Conservation (phyloP, 129 eudicot genomes). For the Logfia minima region DNA sequence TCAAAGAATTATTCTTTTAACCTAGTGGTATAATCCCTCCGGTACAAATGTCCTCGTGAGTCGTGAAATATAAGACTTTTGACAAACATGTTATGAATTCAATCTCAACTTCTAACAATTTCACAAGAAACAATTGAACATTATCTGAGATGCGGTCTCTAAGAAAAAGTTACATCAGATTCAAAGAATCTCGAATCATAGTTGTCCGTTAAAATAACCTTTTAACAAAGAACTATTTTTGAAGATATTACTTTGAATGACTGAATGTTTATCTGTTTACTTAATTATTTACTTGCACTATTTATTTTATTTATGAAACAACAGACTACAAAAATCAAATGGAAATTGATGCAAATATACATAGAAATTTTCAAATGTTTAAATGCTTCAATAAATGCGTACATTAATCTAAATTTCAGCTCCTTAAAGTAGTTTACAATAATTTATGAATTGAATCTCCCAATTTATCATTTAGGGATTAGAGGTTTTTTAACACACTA, state of each 20-base stretch:
- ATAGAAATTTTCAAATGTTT: constrained; percentile 31
- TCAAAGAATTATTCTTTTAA: too few species aligned
- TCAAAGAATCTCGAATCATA: too few species aligned
- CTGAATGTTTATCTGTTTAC: constrained; percentile 7
- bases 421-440: constrained; percentile 25
- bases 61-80: too few species aligned
- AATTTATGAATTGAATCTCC: constrained; percentile 18
- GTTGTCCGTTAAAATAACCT: too few species aligned
- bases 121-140: too few species aligned
- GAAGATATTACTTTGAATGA: constrained; percentile 18
- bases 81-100: too few species aligned
- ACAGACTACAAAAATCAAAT: constrained; percentile 1
- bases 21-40: too few species aligned
- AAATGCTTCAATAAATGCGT: constrained; percentile 35
- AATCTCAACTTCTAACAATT: too few species aligned
- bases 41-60: too few species aligned
- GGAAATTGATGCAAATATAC: constrained; percentile 8
- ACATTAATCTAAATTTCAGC: constrained; percentile 38
- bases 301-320: neutral
- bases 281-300: too few species aligned
- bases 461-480: constrained; percentile 36
- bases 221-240: neutral
- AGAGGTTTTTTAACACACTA: constrained; percentile 13
- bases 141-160: too few species aligned
- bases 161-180: too few species aligned